These are phyloP conservation scores for Fusarium robinianum DNA, from an alignment of 2,329 filamentous ascomycete genomes.

Conservation along the genomic window DNA sequence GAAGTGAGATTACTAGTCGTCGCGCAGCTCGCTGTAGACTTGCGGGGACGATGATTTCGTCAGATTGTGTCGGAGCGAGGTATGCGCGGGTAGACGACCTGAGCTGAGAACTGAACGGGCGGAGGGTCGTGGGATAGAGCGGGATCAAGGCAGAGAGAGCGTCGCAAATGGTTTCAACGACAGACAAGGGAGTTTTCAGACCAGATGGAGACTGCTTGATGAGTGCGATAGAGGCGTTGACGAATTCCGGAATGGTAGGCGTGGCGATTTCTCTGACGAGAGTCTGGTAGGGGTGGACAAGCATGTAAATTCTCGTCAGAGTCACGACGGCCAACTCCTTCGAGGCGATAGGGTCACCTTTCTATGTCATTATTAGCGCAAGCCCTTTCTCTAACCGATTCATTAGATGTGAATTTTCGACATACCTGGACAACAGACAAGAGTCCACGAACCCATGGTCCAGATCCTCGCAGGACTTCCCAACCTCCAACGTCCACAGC, in stretches of 20 bases:
- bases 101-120: slow-evolving; percentile 73
- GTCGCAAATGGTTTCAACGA: slow-evolving; percentile 71
- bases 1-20: slow-evolving; percentile 70
- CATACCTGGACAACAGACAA: slow-evolving; percentile 73
- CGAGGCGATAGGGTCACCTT: slow-evolving; percentile 73
- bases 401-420: slow-evolving; percentile 1
- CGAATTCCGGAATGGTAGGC: slow-evolving; percentile 74
- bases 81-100: slow-evolving; percentile 62
- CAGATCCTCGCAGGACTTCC: slow-evolving; percentile 74
- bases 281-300: slow-evolving; percentile 81
- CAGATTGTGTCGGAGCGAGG: slow-evolving; percentile 66
- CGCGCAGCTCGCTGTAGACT: slow-evolving; percentile 63
- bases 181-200: slow-evolving; percentile 45
- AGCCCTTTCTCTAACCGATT: too few species aligned
- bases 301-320: slow-evolving; percentile 79
- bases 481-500: slow-evolving; percentile 81
- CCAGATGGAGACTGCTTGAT: slow-evolving; percentile 50
- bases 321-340: slow-evolving; percentile 79
- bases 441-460: slow-evolving; percentile 78
- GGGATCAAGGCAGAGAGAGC: slow-evolving; percentile 74
- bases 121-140: slow-evolving; percentile 82
- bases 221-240: slow-evolving; percentile 73
- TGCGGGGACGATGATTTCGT: slow-evolving; percentile 52
- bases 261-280: slow-evolving; percentile 87
- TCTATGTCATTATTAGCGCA: slow-evolving; percentile 55